phyloP scores from a whole-genome alignment of 805 yeast genomes.

The Wickerhamia fluorescens region DNA sequence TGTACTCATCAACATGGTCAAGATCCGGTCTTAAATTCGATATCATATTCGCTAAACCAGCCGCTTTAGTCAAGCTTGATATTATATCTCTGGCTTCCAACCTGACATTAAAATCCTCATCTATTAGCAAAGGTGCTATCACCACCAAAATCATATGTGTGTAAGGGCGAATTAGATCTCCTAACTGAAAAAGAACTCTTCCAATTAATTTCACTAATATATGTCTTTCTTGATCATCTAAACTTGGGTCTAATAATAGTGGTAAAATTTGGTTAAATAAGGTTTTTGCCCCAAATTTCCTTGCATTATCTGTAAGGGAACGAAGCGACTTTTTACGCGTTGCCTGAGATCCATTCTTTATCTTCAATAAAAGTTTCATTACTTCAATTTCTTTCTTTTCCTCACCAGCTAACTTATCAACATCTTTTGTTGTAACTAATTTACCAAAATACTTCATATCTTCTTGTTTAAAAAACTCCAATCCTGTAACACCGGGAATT shows the following conservation, averaged over 20 bases:
- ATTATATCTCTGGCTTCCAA: constrained; percentile 75
- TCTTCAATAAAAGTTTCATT: constrained; percentile 54
- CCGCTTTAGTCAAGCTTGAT: constrained; percentile 67
- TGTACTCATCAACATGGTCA: constrained; percentile 74
- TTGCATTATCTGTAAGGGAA: constrained; percentile 56
- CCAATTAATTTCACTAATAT: constrained; percentile 70
- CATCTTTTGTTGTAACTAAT: constrained; percentile 28
- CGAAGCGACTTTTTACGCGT: constrained; percentile 66
- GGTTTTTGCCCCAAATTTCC: constrained; percentile 59
- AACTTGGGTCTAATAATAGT: constrained; percentile 57
- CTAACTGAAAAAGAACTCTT: constrained; percentile 59
- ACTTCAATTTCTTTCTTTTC: constrained; percentile 56
- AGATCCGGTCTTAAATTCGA: constrained; percentile 74
- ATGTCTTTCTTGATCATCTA: constrained; percentile 82
- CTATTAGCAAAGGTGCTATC: constrained; percentile 71
- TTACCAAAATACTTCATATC: constrained; percentile 69
- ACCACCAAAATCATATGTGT: constrained; percentile 68
- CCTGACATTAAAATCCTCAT: constrained; percentile 70
- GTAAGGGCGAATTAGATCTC: constrained; percentile 60
- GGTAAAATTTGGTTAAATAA: constrained; percentile 72
- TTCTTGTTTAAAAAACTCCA: constrained; percentile 62
- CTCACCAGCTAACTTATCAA: constrained; percentile 34
- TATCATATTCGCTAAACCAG: constrained; percentile 78
- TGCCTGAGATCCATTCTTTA: constrained; percentile 72
- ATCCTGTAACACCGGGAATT: constrained; percentile 57